These are phyloP conservation scores for Echinochloa phyllopogon DNA, from an alignment of 176 grass and related monocot species.

Conservation along the genomic window DNA sequence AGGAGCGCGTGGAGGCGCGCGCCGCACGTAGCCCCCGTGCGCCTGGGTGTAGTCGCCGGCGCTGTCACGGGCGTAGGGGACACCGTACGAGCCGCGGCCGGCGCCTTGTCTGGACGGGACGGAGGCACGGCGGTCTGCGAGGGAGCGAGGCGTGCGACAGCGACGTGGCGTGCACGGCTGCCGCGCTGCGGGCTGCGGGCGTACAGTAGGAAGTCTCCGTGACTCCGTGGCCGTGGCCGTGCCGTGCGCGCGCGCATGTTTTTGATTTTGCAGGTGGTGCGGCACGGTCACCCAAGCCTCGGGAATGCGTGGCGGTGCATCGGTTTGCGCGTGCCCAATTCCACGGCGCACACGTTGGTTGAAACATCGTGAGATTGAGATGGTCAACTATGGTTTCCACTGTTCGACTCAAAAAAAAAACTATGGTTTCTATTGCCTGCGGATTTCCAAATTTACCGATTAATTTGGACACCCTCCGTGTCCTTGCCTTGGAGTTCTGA, in stretches of 20 bases:
- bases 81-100: conserved; percentile 48
- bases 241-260: conserved; percentile 23
- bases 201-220: neutral
- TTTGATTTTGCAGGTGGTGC: neutral
- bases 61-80: conserved; percentile 41
- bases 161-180: conserved; percentile 50
- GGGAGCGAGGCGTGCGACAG: neutral
- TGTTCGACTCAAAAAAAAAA: no score
- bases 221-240: no score
- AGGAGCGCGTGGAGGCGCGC: neutral
- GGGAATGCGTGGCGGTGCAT: neutral
- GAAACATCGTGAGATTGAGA: neutral
- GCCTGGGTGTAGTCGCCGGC: conserved; percentile 3
- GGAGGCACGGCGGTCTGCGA: neutral
- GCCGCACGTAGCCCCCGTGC: neutral
- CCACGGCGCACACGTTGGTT: neutral
- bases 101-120: conserved; percentile 24
- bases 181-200: neutral
- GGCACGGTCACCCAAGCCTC: neutral
- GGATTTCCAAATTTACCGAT: no score
- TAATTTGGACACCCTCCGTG: no score
- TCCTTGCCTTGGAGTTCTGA: no score
- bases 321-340: neutral
- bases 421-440: no score
- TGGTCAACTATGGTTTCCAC: no score